Evolutionary conservation across 2,329 filamentous ascomycete genomes (phyloP).

Genomic region (Alternaria burnsii): DNA sequence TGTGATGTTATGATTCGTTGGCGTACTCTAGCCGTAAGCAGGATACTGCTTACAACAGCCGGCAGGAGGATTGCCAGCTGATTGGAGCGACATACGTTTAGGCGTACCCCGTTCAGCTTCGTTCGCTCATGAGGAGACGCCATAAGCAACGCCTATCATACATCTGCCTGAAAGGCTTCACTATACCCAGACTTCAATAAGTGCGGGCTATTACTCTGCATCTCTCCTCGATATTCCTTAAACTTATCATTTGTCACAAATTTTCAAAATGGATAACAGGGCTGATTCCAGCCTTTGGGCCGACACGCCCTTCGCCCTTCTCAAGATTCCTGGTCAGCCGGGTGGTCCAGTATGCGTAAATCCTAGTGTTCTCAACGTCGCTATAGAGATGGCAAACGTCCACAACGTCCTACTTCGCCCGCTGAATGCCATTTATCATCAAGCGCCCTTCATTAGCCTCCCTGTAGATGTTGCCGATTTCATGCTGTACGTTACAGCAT

Average conservation of each 20-base stretch:
- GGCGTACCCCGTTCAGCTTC: neutral
- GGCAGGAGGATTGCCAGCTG: neutral
- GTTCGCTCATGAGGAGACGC: neutral
- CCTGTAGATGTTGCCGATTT: constrained; percentile 36
- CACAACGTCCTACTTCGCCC: constrained; percentile 51
- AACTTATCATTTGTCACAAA: too few relatives aligned
- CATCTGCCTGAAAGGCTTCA: neutral
- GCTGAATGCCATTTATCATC: constrained; percentile 49
- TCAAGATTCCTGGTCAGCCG: constrained; percentile 22
- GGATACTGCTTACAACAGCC: constrained; percentile 9
- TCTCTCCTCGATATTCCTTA: neutral
- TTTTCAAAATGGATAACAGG: constrained; percentile 3
- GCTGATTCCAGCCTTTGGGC: constrained; percentile 11
- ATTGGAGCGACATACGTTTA: neutral
- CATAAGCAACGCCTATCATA: neutral
- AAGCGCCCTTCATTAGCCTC: constrained; percentile 35
- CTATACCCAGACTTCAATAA: neutral
- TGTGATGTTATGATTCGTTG: neutral
- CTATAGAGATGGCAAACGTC: constrained; percentile 46
- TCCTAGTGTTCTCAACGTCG: constrained; percentile 41
- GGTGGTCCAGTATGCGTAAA: constrained; percentile 31
- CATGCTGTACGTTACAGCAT: constrained; percentile 43
- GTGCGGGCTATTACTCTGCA: neutral
- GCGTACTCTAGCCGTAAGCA: neutral
- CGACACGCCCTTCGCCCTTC: constrained; percentile 22